Evolutionary conservation across 768 basidiomycete species (phyloP).

Genomic region (Boletus rufocinnamomeus): DNA sequence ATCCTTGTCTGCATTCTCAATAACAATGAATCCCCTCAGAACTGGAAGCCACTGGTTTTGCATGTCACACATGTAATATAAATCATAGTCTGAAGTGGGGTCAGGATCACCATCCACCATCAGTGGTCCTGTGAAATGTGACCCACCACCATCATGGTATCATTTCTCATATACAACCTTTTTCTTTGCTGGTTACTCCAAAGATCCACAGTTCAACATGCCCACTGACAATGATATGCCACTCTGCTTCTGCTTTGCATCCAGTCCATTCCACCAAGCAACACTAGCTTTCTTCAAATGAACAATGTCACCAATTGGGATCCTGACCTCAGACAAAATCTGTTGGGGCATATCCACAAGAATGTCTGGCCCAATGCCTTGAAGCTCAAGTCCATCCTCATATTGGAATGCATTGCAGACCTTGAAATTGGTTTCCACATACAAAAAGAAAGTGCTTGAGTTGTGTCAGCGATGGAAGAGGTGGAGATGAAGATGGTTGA

Average conservation of each 20-base stretch:
- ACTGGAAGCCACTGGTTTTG: conserved; percentile 7
- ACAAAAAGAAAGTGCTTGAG: conserved; percentile 1
- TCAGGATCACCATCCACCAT: background rate
- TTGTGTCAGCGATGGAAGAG: background rate
- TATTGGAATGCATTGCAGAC: background rate
- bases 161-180: background rate
- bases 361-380: conserved; percentile 2
- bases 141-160: background rate
- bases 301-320: background rate
- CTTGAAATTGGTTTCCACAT: conserved; percentile 1
- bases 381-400: background rate
- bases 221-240: background rate
- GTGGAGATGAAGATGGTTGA: background rate
- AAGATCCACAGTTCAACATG: background rate
- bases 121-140: background rate
- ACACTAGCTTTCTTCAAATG: conserved; percentile 7
- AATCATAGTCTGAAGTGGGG: background rate
- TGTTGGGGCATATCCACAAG: background rate
- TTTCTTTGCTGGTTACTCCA: background rate
- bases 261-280: conserved; percentile 1
- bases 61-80: conserved; percentile 4
- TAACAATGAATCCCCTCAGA: conserved; percentile 2
- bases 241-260: conserved; percentile 1
- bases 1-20: background rate
- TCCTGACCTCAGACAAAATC: background rate